These are phyloP conservation scores for Hysterium pulicare DNA, from an alignment of 2,329 filamentous ascomycete genomes.

Conservation along the genomic window DNA sequence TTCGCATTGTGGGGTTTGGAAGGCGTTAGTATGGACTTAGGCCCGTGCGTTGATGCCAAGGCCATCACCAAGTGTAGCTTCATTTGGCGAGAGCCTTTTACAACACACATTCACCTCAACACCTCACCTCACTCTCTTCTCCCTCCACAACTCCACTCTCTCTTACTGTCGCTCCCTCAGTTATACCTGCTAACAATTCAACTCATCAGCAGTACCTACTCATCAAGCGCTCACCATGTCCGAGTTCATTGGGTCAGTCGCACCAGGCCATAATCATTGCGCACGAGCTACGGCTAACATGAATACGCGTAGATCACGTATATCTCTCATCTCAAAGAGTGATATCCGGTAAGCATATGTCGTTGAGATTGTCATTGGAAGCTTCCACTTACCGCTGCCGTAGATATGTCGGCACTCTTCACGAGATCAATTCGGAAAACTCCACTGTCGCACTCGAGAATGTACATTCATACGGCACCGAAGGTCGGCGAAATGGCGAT, in stretches of 20 bases:
- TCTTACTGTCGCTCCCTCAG: no score
- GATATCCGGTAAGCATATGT: conserved; percentile 75
- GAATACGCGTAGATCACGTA: conserved; percentile 66
- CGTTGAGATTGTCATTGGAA: conserved; percentile 14
- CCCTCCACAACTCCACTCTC: conserved; percentile 1
- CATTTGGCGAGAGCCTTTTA: conserved; percentile 7
- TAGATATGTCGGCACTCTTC: conserved; percentile 92
- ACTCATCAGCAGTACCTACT: no score
- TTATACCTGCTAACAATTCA: no score
- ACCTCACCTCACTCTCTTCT: conserved; percentile 7
- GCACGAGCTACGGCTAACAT: conserved; percentile 34
- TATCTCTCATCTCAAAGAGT: conserved; percentile 95
- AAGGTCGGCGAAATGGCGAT: conserved; percentile 77
- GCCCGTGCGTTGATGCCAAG: neutral
- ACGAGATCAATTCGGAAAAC: conserved; percentile 96
- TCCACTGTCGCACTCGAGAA: conserved; percentile 96
- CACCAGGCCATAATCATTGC: conserved; percentile 29
- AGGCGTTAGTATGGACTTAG: neutral
- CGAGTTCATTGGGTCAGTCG: conserved; percentile 58
- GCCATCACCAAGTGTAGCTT: neutral
- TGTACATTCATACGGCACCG: conserved; percentile 90
- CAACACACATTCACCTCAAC: conserved; percentile 9
- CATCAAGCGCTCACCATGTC: conserved; percentile 46
- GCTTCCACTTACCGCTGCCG: conserved; percentile 6
- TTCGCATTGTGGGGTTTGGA: neutral